These are phyloP conservation scores for Stropharia rugosoannulata DNA, from an alignment of 768 basidiomycete genomes.

Conservation along the genomic window DNA sequence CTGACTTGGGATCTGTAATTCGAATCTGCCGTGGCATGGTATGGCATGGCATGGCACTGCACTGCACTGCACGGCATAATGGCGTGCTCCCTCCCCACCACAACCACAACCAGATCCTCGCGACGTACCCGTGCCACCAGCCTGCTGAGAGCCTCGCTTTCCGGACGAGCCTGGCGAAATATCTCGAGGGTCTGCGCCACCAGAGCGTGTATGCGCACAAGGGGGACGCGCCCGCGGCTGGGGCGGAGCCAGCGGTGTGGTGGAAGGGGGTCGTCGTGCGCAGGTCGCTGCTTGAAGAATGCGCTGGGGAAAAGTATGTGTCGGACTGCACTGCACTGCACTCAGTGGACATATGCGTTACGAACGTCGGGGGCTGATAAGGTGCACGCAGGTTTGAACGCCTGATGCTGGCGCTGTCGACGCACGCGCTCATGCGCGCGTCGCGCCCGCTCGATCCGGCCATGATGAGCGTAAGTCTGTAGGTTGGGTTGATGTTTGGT, in stretches of 20 bases:
- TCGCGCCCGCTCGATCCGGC: slow-evolving; percentile 13
- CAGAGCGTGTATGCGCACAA: slow-evolving; percentile 28
- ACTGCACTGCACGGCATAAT: no score
- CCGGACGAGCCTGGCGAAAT: slow-evolving; percentile 49
- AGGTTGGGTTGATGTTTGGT: slow-evolving; percentile 11
- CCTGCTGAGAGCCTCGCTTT: slow-evolving; percentile 54
- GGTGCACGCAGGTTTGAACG: slow-evolving; percentile 59
- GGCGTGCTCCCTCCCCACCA: no score
- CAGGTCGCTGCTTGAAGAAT: slow-evolving; percentile 56
- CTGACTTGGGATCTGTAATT: no score
- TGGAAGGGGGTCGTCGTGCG: slow-evolving; percentile 58
- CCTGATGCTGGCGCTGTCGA: slow-evolving; percentile 49
- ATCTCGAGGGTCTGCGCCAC: slow-evolving; percentile 47
- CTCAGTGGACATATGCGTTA: no score
- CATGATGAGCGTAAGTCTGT: slow-evolving; percentile 21
- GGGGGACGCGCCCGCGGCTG: slow-evolving; percentile 9
- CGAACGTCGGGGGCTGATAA: no score
- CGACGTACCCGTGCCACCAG: slow-evolving; percentile 50
- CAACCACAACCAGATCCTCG: slow-evolving; percentile 29
- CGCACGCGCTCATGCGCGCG: slow-evolving; percentile 42
- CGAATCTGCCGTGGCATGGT: no score
- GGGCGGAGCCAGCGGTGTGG: slow-evolving; percentile 36
- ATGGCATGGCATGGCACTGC: no score
- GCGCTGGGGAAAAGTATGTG: slow-evolving; percentile 46
- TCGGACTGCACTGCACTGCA: no score